Evolutionary conservation across 106 monocot species (phyloP).

Genomic region (Hemerocallis citrina): DNA sequence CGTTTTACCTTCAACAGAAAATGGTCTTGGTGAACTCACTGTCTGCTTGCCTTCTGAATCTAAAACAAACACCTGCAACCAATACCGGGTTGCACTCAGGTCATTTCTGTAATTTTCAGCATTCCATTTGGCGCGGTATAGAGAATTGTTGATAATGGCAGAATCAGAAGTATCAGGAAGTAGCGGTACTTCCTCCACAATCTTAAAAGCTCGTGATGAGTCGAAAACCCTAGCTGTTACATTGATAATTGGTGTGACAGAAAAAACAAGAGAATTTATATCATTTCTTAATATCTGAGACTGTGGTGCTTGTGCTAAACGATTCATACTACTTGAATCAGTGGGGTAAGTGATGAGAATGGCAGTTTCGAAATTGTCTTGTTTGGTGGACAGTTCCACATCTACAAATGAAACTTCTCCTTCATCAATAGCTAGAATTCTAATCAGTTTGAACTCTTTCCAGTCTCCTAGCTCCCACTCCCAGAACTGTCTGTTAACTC

Average conservation of each 20-base stretch:
- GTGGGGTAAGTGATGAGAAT: slow-evolving; percentile 70
- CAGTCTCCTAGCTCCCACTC: slow-evolving; percentile 99
- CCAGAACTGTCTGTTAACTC: slow-evolving; percentile 41
- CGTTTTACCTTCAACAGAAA: slow-evolving; percentile 65
- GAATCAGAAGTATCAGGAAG: slow-evolving; percentile 9
- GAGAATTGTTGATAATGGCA: slow-evolving; percentile 6
- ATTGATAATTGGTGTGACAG: slow-evolving; percentile 32
- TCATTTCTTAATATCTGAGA: slow-evolving; percentile 38
- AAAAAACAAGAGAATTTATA: slow-evolving; percentile 76
- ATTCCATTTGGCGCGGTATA: slow-evolving; percentile 82
- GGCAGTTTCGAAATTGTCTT: slow-evolving; percentile 32
- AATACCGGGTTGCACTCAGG: slow-evolving; percentile 41
- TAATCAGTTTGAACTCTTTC: slow-evolving; percentile 65
- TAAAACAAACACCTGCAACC: slow-evolving; percentile 46
- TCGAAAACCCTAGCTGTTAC: slow-evolving; percentile 74
- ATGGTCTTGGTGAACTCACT: slow-evolving; percentile 36
- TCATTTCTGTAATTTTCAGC: slow-evolving; percentile 52
- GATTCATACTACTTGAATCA: slow-evolving; percentile 69
- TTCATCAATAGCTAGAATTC: slow-evolving; percentile 71
- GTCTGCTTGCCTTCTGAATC: slow-evolving; percentile 42
- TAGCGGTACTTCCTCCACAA: slow-evolving; percentile 72
- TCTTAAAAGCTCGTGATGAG: slow-evolving; percentile 37
- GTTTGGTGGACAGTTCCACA: slow-evolving; percentile 20
- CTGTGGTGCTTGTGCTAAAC: neutral
- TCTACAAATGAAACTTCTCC: slow-evolving; percentile 69